Evolutionary conservation across 495 filamentous ascomycete species (phyloP).

Genomic region (Penicillium cataractarum): DNA sequence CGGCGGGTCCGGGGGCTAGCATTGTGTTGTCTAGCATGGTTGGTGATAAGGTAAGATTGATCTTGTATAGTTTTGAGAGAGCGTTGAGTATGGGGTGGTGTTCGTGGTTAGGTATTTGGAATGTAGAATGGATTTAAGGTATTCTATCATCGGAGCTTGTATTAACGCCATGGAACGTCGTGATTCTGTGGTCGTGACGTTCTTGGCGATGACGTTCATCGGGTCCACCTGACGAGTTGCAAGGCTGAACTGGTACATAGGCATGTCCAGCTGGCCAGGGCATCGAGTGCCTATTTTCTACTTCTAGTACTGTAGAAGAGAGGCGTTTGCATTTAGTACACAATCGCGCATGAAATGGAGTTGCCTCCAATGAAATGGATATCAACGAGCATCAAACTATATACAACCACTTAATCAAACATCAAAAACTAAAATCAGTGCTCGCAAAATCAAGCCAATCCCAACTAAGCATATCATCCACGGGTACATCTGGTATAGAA

Average conservation of each 20-base stretch:
- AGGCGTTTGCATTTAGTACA: not conserved
- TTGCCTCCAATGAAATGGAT: not conserved
- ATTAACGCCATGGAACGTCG: not conserved
- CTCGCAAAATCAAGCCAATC: constrained; percentile 66
- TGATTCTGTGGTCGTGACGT: not conserved
- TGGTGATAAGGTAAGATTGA: not conserved
- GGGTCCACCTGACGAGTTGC: not conserved
- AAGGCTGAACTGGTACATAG: not conserved
- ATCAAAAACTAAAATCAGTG: constrained; percentile 41
- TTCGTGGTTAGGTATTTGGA: too few relatives aligned
- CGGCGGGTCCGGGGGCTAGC: constrained; percentile 17
- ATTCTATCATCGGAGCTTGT: not conserved
- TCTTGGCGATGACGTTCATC: not conserved
- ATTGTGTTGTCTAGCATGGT: constrained; percentile 14
- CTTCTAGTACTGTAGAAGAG: not conserved
- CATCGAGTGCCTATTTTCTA: not conserved
- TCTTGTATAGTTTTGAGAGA: not conserved
- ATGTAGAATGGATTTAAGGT: too few relatives aligned
- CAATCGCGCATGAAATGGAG: not conserved
- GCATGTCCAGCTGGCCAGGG: too few relatives aligned
- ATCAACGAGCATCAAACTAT: not conserved
- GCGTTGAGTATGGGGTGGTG: too few relatives aligned
- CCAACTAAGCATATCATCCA: constrained; percentile 58
- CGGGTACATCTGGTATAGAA: constrained; percentile 54
- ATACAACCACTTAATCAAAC: not conserved